Evolutionary conservation across 352 stramenopile species (phyloP).

Genomic region (Phytophthora pisi): DNA sequence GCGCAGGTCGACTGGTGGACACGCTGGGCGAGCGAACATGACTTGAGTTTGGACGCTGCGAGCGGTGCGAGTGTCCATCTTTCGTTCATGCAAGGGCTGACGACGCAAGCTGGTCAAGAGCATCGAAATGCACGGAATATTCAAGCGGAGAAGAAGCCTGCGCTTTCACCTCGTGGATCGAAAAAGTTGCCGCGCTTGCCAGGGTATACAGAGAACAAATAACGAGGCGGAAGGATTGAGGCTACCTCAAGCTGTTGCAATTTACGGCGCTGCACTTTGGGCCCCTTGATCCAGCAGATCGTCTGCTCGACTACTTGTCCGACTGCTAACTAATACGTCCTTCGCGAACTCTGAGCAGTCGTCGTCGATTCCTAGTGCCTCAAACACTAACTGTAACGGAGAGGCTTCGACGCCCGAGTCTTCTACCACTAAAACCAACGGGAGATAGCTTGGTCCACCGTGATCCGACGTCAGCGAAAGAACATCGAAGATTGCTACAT

Average conservation of each 20-base stretch:
- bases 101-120: slow-evolving; percentile 18
- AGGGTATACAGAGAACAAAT: not conserved
- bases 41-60: slow-evolving; percentile 8
- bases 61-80: slow-evolving; percentile 19
- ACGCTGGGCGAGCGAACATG: slow-evolving; percentile 23
- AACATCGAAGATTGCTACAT: slow-evolving; percentile 18
- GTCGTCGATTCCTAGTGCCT: slow-evolving; percentile 23
- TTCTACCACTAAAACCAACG: slow-evolving; percentile 19
- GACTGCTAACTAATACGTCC: slow-evolving; percentile 2
- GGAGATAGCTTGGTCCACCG: not conserved
- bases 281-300: not conserved
- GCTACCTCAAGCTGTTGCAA: not conserved
- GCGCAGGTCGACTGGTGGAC: slow-evolving; percentile 30
- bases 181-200: not conserved
- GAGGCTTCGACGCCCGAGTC: not conserved
- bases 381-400: slow-evolving; percentile 17
- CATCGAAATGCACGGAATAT: not conserved
- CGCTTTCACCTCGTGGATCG: too few species aligned
- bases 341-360: slow-evolving; percentile 10
- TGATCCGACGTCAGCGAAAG: slow-evolving; percentile 7
- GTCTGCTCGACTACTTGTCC: not conserved
- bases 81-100: slow-evolving; percentile 22
- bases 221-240: not conserved
- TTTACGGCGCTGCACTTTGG: slow-evolving; percentile 6
- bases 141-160: not conserved